Conservation (phyloP, 208 protist species). For the Porcisia hertigi region DNA sequence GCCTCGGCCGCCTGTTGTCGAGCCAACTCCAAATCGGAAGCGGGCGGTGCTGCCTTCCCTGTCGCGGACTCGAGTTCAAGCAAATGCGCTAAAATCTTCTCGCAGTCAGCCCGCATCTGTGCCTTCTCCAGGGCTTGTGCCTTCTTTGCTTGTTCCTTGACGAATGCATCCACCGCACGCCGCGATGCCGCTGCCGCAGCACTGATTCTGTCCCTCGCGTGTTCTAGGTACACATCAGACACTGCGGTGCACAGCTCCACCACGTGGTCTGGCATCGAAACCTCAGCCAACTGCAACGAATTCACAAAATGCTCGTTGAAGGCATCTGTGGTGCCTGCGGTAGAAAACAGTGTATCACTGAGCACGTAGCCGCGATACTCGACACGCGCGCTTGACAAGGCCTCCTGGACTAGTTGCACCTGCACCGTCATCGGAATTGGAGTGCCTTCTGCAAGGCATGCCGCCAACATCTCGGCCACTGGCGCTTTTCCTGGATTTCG, state of each 20-base stretch:
- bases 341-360: slow-evolving; percentile 55
- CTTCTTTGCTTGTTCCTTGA: slow-evolving; percentile 17
- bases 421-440: slow-evolving; percentile 58
- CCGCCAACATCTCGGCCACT: slow-evolving; percentile 38
- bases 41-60: slow-evolving; percentile 21
- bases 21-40: slow-evolving; percentile 46
- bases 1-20: slow-evolving; percentile 37
- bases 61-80: slow-evolving; percentile 33
- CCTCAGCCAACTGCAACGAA: slow-evolving; percentile 37
- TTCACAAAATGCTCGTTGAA: slow-evolving; percentile 38
- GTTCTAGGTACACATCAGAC: slow-evolving; percentile 41
- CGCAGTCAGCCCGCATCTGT: slow-evolving; percentile 34
- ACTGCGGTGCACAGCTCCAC: slow-evolving; percentile 56
- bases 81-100: slow-evolving; percentile 33
- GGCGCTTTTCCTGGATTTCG: background rate
- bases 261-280: slow-evolving; percentile 49
- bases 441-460: slow-evolving; percentile 29
- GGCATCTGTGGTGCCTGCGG: slow-evolving; percentile 9
- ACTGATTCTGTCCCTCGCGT: background rate
- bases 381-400: slow-evolving; percentile 31
- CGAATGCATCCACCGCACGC: slow-evolving; percentile 10
- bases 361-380: slow-evolving; percentile 82
- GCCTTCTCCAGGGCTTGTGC: slow-evolving; percentile 30
- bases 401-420: slow-evolving; percentile 48
- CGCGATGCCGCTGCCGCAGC: slow-evolving; percentile 10